Percentiles rank a stretch among this genome's conserved stretches.
These are phyloP conservation scores for Hypsizygus ulmarius DNA, from an alignment of 1,284 basidiomycete species.

Conservation along the genomic window DNA sequence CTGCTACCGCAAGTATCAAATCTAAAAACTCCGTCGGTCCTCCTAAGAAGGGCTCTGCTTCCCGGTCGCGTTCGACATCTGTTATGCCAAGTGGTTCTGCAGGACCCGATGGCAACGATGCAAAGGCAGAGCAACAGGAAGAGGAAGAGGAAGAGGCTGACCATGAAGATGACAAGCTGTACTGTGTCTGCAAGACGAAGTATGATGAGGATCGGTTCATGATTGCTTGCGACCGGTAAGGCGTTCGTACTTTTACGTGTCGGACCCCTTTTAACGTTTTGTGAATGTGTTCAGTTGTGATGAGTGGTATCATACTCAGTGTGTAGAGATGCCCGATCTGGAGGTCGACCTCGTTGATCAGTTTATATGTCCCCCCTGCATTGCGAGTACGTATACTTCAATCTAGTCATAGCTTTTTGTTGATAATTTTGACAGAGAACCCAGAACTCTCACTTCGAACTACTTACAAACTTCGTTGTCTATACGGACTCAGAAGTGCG, in stretches of 20 bases:
- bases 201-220: conserved; percentile 82
- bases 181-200: conserved; percentile 78
- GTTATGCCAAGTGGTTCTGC: conserved; percentile 52
- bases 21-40: conserved; percentile 11
- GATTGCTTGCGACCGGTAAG: conserved; percentile 87
- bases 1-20: conserved; percentile 21
- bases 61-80: conserved; percentile 67
- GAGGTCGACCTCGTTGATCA: conserved; percentile 83
- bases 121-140: conserved; percentile 43
- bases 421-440: conserved; percentile 45
- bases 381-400: conserved; percentile 53
- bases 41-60: conserved; percentile 34
- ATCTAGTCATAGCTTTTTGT: conserved; percentile 1
- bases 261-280: background rate
- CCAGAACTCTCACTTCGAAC: conserved; percentile 58
- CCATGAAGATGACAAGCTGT: conserved; percentile 72
- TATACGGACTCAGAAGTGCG: conserved; percentile 58
- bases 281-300: conserved; percentile 59
- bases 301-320: conserved; percentile 86
- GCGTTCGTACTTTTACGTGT: conserved; percentile 9
- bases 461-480: conserved; percentile 77
- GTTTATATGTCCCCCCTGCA: conserved; percentile 79
- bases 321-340: conserved; percentile 73
- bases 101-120: conserved; percentile 35
- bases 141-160: conserved; percentile 55